Percentiles rank a stretch among this genome's conserved stretches.
These are phyloP conservation scores for Candida awuae DNA, from an alignment of 805 yeast species.

Conservation along the genomic window DNA sequence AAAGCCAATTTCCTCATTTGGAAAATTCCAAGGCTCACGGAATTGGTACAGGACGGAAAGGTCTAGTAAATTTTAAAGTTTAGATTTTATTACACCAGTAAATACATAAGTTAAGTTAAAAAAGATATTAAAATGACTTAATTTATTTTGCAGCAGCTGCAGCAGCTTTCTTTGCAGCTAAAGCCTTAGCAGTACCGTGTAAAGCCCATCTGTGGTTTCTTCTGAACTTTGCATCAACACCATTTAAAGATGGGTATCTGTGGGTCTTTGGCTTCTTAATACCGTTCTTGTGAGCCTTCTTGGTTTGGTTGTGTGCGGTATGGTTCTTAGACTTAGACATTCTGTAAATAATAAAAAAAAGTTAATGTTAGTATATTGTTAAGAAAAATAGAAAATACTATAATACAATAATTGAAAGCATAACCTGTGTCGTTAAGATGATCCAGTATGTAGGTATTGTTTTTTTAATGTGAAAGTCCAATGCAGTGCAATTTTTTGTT, in stretches of 20 bases:
- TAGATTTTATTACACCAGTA: conserved; percentile 4
- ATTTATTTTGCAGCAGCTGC: conserved; percentile 24
- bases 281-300: conserved; percentile 99
- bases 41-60: background rate
- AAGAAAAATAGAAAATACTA: no score
- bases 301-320: conserved; percentile 99
- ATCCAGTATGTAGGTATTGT: no score
- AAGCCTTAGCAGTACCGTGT: conserved; percentile 93
- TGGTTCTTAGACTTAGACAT: conserved; percentile 99
- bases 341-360: conserved; percentile 15
- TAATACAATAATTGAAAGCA: no score
- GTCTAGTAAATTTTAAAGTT: background rate
- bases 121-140: background rate
- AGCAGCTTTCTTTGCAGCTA: conserved; percentile 56
- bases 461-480: no score
- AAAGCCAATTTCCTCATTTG: background rate
- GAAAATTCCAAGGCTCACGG: background rate
- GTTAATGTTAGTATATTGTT: conserved; percentile 9
- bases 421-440: no score
- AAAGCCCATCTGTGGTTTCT: conserved; percentile 99
- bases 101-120: conserved; percentile 2
- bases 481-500: no score
- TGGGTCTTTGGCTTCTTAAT: conserved; percentile 97
- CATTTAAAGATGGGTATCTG: conserved; percentile 97
- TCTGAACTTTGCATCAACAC: conserved; percentile 98